These are phyloP conservation scores for Russula abietina DNA, from an alignment of 768 basidiomycete genomes.

Conservation along the genomic window DNA sequence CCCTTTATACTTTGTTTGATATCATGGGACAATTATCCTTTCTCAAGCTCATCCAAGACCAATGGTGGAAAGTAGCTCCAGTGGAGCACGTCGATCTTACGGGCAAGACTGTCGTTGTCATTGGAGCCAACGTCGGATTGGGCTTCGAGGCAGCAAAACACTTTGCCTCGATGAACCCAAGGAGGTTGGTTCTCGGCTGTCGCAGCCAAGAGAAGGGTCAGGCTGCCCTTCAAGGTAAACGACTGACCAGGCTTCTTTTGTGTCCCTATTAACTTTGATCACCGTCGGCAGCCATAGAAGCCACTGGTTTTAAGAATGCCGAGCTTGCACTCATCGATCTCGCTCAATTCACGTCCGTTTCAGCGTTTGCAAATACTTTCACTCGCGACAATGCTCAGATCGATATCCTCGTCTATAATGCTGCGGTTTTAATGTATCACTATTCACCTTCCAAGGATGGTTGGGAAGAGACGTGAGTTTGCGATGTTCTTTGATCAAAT, in stretches of 20 bases:
- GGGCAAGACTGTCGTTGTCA: conserved; percentile 24
- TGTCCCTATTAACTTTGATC: neutral
- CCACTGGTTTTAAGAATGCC: conserved; percentile 11
- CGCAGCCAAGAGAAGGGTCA: conserved; percentile 18
- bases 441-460: conserved; percentile 31
- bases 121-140: conserved; percentile 23
- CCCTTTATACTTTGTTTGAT: no score
- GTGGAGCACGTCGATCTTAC: conserved; percentile 14
- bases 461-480: conserved; percentile 30
- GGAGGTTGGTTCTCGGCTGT: conserved; percentile 19
- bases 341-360: conserved; percentile 27
- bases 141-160: conserved; percentile 23
- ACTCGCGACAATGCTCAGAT: conserved; percentile 27
- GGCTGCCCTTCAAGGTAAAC: conserved; percentile 13
- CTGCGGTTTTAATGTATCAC: conserved; percentile 24
- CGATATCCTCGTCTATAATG: conserved; percentile 31
- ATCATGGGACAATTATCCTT: conserved; percentile 15
- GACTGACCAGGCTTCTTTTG: no score
- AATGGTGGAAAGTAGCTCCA: conserved; percentile 10
- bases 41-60: conserved; percentile 8
- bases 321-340: conserved; percentile 28
- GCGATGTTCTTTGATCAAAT: neutral
- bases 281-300: conserved; percentile 15
- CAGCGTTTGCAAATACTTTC: conserved; percentile 26
- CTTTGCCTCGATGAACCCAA: conserved; percentile 19